Evolutionary conservation across 2,329 filamentous ascomycete species (phyloP).

Genomic region (Lasiodiplodia sp.): DNA sequence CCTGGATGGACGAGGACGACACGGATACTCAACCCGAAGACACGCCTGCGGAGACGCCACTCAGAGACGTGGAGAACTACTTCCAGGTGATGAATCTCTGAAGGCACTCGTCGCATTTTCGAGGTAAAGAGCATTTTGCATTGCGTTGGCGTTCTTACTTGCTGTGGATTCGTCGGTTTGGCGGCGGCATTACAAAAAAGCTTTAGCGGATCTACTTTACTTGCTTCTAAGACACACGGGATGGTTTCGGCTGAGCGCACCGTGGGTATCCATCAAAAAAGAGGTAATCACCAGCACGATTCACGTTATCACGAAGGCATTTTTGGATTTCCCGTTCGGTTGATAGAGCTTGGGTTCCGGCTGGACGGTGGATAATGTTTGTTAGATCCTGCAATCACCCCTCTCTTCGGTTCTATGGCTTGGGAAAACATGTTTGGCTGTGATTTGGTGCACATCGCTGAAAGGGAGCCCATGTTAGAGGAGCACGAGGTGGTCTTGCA

Average conservation of each 20-base stretch:
- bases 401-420: neutral
- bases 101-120: slow-evolving; percentile 13
- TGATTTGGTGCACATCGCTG: neutral
- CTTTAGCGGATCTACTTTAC: slow-evolving; percentile 5
- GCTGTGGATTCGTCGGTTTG: neutral
- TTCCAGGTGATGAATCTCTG: slow-evolving; percentile 31
- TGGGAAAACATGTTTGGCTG: neutral
- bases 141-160: slow-evolving; percentile 29
- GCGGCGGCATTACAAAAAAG: slow-evolving; percentile 16
- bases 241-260: slow-evolving; percentile 8
- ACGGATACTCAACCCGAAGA: slow-evolving; percentile 28
- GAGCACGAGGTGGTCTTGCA: too few relatives aligned
- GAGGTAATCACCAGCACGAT: slow-evolving; percentile 10
- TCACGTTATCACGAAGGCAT: slow-evolving; percentile 10
- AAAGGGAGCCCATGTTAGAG: neutral
- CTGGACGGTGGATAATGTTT: slow-evolving; percentile 10
- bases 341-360: slow-evolving; percentile 15
- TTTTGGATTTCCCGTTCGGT: slow-evolving; percentile 2
- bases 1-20: slow-evolving; percentile 78
- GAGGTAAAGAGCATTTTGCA: slow-evolving; percentile 25
- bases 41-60: slow-evolving; percentile 18
- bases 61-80: slow-evolving; percentile 29
- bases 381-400: neutral
- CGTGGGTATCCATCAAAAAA: slow-evolving; percentile 24
- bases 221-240: neutral